Evolutionary conservation across 2,329 filamentous ascomycete genomes (phyloP).

Genomic region (Diplodia seriata): DNA sequence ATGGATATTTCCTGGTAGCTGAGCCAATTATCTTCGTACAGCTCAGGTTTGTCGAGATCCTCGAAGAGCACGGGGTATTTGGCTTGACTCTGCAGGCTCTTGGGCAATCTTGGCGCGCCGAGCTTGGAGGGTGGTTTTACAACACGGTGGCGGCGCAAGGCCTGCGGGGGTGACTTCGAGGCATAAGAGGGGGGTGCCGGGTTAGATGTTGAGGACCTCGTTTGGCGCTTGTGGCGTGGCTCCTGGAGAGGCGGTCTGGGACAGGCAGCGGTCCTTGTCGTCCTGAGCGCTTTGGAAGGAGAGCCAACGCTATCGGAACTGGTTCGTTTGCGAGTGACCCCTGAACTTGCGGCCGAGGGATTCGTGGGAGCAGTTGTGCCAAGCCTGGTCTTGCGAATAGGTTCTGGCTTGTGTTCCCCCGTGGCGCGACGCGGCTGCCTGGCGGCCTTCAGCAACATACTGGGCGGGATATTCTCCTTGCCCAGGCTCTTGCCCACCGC

Average conservation of each 20-base stretch:
- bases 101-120: slow-evolving; percentile 44
- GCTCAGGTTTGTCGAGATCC: slow-evolving; percentile 61
- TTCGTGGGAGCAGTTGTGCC: not conserved
- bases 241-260: slow-evolving; percentile 35
- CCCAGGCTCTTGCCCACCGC: slow-evolving; percentile 62
- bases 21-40: slow-evolving; percentile 70
- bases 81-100: slow-evolving; percentile 42
- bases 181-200: slow-evolving; percentile 47
- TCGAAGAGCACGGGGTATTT: slow-evolving; percentile 62
- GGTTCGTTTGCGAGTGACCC: slow-evolving; percentile 42
- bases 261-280: slow-evolving; percentile 41
- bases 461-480: slow-evolving; percentile 69
- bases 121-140: slow-evolving; percentile 43
- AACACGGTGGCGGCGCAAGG: slow-evolving; percentile 40
- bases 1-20: slow-evolving; percentile 67
- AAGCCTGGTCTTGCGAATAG: not conserved
- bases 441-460: slow-evolving; percentile 39
- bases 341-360: not conserved
- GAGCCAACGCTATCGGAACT: slow-evolving; percentile 43
- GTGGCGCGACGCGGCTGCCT: slow-evolving; percentile 32
- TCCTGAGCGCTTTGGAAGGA: slow-evolving; percentile 47
- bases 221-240: not conserved
- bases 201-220: slow-evolving; percentile 36
- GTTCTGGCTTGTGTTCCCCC: not conserved
- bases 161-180: slow-evolving; percentile 47